Evolutionary conservation across 2,329 filamentous ascomycete species (phyloP), one percentile per base, ranked within the genome.

Genomic region (Atkinsonella hypoxylon): DNA sequence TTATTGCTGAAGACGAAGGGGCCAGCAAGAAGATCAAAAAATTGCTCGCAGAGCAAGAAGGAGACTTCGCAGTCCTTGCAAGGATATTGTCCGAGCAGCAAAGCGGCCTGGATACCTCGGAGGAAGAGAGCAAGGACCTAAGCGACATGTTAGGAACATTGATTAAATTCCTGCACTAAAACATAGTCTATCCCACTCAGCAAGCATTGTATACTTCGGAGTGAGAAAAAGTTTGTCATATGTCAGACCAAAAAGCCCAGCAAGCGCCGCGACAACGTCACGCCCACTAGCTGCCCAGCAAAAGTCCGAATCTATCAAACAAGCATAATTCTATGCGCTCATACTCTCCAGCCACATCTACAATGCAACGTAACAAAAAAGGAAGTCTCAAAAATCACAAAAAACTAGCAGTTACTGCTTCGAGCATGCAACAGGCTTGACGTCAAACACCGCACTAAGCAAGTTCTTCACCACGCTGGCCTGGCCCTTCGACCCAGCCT

Each of bases 1-100:
- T 97, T 32, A 77, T 89, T 8, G 93, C 90, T 0, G 93, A 98
- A 67, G 93, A 98, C 60, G 75, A 74, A 34, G 89, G 87, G 0
- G 87, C 88, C 1, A 79, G 75, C 58, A 73, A 69, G 51, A 84
- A 76, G 59, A 81, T 95, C 32, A 67, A 74, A 47, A 68, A 73
- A 20, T 67, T 85, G 4, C 68, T 96, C 40, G 79, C 76, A 1
- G 83, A 88, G 53, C 74, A 77, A 18, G 85, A 85, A 57, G 83
- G 88, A 61, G 71, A 73, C 8, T 62, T 95, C 17, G 70, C 63
- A 4, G 72, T 81, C 15, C 67, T 97, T 20, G 81, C 75, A 57
- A 67, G 61, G 17, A 89, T 87, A 22, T 68, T 98, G 45, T 74
- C 82, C 64, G 83, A 77, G 56, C 75, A 79, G 57, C 65, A 73